phyloP scores from a whole-genome alignment of 1,284 basidiomycete genomes.

The Macrocystidia cucumis region DNA sequence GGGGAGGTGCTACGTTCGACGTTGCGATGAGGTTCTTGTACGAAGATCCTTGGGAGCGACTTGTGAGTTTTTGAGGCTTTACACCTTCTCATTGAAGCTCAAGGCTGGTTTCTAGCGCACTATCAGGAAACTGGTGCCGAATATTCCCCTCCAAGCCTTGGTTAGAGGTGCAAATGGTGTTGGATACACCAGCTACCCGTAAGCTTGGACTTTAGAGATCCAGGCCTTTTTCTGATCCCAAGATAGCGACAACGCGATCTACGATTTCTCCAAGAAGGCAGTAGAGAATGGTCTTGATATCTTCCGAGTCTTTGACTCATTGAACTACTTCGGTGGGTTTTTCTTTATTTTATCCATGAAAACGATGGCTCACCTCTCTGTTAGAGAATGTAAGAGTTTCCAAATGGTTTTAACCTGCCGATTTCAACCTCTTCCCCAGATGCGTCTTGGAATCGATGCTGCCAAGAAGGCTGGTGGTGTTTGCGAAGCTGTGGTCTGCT shows the following conservation, averaged over 20 bases:
- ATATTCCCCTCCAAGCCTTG: conserved; percentile 97
- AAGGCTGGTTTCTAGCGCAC: conserved; percentile 51
- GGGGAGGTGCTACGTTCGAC: conserved; percentile 99
- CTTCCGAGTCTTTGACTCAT: conserved; percentile 98
- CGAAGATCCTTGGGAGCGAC: conserved; percentile 98
- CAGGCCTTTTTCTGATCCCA: conserved; percentile 4
- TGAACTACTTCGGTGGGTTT: conserved; percentile 89
- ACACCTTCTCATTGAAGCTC: not conserved
- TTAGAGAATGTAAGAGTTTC: conserved; percentile 52
- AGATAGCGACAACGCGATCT: conserved; percentile 92
- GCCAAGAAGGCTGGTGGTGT: conserved; percentile 99
- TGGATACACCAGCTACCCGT: conserved; percentile 99
- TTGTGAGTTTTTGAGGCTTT: conserved; percentile 42
- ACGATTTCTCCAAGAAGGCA: conserved; percentile 97
- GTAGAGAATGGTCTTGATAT: conserved; percentile 99
- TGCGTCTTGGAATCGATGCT: conserved; percentile 96
- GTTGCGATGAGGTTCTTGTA: conserved; percentile 99
- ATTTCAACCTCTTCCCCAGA: conserved; percentile 35
- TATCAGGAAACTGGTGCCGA: conserved; percentile 93
- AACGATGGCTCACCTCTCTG: conserved; percentile 8
- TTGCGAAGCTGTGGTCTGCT: conserved; percentile 96
- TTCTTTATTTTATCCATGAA: conserved; percentile 4
- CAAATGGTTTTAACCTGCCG: not conserved
- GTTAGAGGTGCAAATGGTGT: conserved; percentile 99
- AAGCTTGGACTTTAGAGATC: conserved; percentile 21